These are phyloP conservation scores for Candida khao-thaluensis DNA, from an alignment of 805 yeast genomes.

Conservation along the genomic window DNA sequence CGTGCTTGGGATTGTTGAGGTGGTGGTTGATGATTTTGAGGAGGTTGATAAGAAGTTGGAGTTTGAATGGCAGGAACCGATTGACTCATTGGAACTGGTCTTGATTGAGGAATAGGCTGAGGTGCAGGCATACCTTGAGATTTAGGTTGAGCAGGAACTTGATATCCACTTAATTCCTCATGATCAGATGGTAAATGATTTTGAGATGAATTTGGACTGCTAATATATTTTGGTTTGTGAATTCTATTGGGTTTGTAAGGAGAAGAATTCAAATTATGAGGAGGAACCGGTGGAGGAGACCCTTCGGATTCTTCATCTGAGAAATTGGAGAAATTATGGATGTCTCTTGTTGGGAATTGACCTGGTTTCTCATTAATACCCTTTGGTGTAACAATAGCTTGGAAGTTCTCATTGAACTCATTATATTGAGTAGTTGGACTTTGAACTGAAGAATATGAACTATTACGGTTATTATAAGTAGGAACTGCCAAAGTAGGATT, in stretches of 20 bases:
- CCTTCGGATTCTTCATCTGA: conserved; percentile 17
- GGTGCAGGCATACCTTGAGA: not conserved
- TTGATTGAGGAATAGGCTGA: not conserved
- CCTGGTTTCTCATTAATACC: conserved; percentile 6
- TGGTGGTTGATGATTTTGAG: conserved; percentile 11
- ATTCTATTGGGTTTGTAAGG: conserved; percentile 13
- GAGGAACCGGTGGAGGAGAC: conserved; percentile 24
- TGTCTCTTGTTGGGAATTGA: conserved; percentile 1
- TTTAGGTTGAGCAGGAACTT: conserved; percentile 7
- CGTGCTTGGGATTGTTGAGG: conserved; percentile 21
- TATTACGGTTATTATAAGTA: conserved; percentile 25
- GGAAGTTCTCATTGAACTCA: conserved; percentile 41
- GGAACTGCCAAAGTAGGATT: conserved; percentile 13
- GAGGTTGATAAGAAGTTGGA: conserved; percentile 16
- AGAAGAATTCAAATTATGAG: conserved; percentile 18
- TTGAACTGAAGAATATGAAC: conserved; percentile 38
- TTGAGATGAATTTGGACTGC: conserved; percentile 32
- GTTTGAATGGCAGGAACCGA: conserved; percentile 1
- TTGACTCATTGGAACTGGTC: not conserved
- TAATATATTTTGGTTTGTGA: conserved; percentile 30
- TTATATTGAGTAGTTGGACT: conserved; percentile 44
- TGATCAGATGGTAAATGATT: conserved; percentile 19
- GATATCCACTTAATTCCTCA: conserved; percentile 15
- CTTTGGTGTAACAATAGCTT: conserved; percentile 13
- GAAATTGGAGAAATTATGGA: conserved; percentile 3